Conservation (phyloP, 495 filamentous ascomycete genomes). For the Aspergillus funiculosus region DNA sequence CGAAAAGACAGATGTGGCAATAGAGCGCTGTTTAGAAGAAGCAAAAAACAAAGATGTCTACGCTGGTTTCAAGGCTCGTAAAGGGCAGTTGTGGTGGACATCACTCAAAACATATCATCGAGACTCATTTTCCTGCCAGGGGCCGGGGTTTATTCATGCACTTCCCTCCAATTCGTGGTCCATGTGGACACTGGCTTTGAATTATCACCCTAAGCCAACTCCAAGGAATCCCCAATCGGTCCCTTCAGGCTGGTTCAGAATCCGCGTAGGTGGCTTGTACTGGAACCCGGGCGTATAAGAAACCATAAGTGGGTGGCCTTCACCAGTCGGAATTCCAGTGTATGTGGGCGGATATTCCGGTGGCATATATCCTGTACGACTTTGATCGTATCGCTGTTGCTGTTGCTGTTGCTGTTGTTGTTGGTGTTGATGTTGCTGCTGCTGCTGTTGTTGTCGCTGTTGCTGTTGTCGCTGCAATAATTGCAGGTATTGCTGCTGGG, state of each 20-base stretch:
- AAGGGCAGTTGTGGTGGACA: neutral
- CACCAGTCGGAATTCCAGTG: conserved; percentile 26
- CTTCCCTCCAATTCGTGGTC: too few relatives aligned
- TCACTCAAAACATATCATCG: conserved; percentile 1
- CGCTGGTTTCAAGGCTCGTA: neutral
- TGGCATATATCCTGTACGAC: conserved; percentile 33
- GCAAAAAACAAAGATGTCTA: neutral
- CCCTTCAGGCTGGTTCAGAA: conserved; percentile 41
- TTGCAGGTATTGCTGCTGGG: conserved; percentile 34
- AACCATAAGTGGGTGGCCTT: conserved; percentile 35
- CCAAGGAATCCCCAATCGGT: conserved; percentile 46
- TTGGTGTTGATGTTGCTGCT: neutral
- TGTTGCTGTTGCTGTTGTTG: conserved; percentile 4
- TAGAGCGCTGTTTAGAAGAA: too few relatives aligned
- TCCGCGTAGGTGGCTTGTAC: conserved; percentile 36
- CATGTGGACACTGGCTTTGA: too few relatives aligned
- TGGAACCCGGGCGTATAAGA: conserved; percentile 35
- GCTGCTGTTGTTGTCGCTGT: conserved; percentile 1
- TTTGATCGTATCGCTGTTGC: conserved; percentile 35
- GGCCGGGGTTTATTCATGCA: neutral
- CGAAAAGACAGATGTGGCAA: conserved; percentile 7
- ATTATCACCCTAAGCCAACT: conserved; percentile 30
- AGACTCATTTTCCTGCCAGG: neutral
- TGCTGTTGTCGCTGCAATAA: too few relatives aligned
- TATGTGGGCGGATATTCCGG: conserved; percentile 35